Percentiles rank a stretch among this genome's conserved stretches.
Evolutionary conservation across 2,329 filamentous ascomycete species (phyloP).

Genomic region (Coniochaeta sp.): DNA sequence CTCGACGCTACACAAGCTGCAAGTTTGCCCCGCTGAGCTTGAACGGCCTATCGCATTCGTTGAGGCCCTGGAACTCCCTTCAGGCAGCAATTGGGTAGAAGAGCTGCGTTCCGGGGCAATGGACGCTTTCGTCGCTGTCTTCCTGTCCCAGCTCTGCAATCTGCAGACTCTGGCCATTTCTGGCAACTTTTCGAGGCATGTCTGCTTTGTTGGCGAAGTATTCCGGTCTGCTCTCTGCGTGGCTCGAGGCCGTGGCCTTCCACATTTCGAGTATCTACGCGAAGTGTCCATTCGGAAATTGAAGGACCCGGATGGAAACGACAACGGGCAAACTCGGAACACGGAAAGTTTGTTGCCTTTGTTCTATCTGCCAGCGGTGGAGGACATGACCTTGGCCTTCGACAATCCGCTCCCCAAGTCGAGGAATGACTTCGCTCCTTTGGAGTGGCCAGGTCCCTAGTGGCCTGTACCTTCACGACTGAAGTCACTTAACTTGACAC

Average conservation of each 20-base stretch:
- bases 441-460: background rate
- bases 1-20: background rate
- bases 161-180: background rate
- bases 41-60: background rate
- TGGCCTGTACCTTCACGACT: background rate
- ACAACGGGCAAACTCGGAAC: background rate
- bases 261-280: background rate
- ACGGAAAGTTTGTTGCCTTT: background rate
- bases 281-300: background rate
- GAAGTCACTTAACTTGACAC: background rate
- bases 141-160: constrained; percentile 2
- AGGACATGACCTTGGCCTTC: background rate
- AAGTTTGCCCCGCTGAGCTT: background rate
- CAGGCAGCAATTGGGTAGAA: background rate
- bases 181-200: background rate
- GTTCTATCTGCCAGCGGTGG: background rate
- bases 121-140: constrained; percentile 2
- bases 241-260: background rate
- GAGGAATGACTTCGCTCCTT: background rate
- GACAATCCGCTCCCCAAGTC: background rate
- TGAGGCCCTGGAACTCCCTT: background rate
- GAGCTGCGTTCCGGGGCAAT: background rate
- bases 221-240: background rate
- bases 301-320: background rate
- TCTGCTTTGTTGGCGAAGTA: background rate